phyloP scores from a whole-genome alignment of 768 basidiomycete genomes.

The Auricularia cornea region DNA sequence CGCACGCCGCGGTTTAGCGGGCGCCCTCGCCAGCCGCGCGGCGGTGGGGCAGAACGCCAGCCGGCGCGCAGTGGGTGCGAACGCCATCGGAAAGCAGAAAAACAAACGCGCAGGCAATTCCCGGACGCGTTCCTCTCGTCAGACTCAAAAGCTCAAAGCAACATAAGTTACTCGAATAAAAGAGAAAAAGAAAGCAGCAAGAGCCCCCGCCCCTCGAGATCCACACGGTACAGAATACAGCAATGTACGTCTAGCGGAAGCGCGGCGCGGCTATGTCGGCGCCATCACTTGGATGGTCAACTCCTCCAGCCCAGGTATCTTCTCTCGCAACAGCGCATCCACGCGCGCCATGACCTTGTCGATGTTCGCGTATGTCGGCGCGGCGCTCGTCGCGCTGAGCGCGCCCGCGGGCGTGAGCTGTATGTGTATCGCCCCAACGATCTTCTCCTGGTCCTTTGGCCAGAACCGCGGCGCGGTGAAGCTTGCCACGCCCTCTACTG shows the following conservation, averaged over 20 bases:
- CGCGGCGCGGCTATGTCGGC: not conserved
- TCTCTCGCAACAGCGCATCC: constrained; percentile 56
- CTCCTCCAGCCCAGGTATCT: constrained; percentile 78
- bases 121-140: not conserved
- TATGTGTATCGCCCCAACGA: constrained; percentile 89
- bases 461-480: constrained; percentile 84
- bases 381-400: constrained; percentile 15
- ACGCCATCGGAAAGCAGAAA: not conserved
- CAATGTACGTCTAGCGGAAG: not conserved
- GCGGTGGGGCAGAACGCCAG: not conserved
- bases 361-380: constrained; percentile 48
- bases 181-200: not conserved
- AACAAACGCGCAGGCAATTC: not conserved
- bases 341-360: constrained; percentile 74
- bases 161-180: not conserved
- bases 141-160: not conserved
- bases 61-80: not conserved
- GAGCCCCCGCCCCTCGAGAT: not conserved
- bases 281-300: constrained; percentile 70
- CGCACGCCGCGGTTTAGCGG: not conserved
- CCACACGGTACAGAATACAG: not conserved
- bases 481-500: constrained; percentile 71
- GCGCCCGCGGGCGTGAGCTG: constrained; percentile 39
- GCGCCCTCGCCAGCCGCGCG: not conserved
- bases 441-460: constrained; percentile 81